Base-by-base conservation (phyloP, 495 filamentous ascomycete species). In the Penicillium roqueforti region DNA sequence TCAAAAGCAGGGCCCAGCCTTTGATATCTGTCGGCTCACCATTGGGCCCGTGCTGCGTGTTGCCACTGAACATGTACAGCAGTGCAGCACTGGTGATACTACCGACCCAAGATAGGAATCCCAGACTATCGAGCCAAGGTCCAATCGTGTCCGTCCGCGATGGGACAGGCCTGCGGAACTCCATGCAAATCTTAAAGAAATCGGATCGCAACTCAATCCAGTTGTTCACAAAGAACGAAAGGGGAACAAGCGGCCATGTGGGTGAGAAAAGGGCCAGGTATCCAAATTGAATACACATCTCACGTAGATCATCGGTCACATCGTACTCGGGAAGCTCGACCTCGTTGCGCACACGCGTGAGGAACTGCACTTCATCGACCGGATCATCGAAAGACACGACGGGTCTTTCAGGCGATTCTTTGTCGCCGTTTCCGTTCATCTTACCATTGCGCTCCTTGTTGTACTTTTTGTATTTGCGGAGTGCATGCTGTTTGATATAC, bases 201-300 rank as follows among this genome's bases (percentile, higher is more conserved):
- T 98, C 93, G 20, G 87, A 87, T 23, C 93, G 87, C 13, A 97
- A 81, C 60, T 98, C 95, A 46, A 98, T 66, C 93, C 93, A 98
- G 74, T 98, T 93, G 69, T 97, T 97, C 69, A 95, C 75, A 9
- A 97, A 71, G 79, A 97, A 98, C 0, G 89, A 93, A 31, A 91
- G 78, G 0, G 87, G 84, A 0, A 92, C 89, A 5, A 97, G 75
- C 0, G 93, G 93, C 93, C 93, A 98, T 39, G 92, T 79, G 2
- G 93, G 87, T 3, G 88, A 91, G 74, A 98, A 98, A 3, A 98
- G 81, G 0, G 89, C 86, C n/a, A 98, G 73, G 65, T 96, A 98
- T 16, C 93, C 91, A 62, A 91, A 92, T 61, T 97, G 93, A 42
- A 97, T 83, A 46, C 91, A 84, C 93, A 98, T 98, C 68, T 98